Percentiles rank a stretch among this genome's conserved stretches.
Evolutionary conservation across 2,329 filamentous ascomycete species (phyloP).

Genomic region (Pezicula neosporulosa): DNA sequence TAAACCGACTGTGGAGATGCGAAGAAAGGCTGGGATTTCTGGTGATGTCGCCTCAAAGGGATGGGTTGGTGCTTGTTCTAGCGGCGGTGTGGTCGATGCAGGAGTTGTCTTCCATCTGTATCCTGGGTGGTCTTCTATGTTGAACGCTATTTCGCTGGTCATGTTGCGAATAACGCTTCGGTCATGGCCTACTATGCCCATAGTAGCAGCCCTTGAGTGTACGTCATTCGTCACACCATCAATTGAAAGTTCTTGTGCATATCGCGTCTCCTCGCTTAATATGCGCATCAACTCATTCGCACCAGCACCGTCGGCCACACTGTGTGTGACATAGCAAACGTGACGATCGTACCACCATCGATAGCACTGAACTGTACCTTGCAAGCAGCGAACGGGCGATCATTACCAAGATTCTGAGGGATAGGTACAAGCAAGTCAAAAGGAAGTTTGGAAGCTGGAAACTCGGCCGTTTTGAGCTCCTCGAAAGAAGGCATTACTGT

Average conservation of each 20-base stretch:
- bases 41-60: slow-evolving; percentile 6
- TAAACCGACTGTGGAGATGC: slow-evolving; percentile 4
- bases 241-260: slow-evolving; percentile 4
- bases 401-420: slow-evolving; percentile 4
- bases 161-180: slow-evolving; percentile 7
- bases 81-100: background rate
- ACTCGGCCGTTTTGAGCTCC: slow-evolving; percentile 6
- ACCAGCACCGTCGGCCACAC: slow-evolving; percentile 7
- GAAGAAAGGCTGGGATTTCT: slow-evolving; percentile 8
- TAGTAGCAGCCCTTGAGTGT: background rate
- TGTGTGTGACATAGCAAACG: slow-evolving; percentile 9
- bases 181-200: slow-evolving; percentile 4
- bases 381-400: slow-evolving; percentile 7
- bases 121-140: slow-evolving; percentile 12
- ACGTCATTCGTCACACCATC: background rate
- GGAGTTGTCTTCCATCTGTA: background rate
- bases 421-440: slow-evolving; percentile 8
- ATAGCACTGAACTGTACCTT: slow-evolving; percentile 11
- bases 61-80: background rate
- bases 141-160: slow-evolving; percentile 6
- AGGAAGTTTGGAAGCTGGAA: slow-evolving; percentile 4
- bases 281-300: slow-evolving; percentile 8
- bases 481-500: slow-evolving; percentile 5
- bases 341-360: slow-evolving; percentile 9
- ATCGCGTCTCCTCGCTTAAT: slow-evolving; percentile 7